phyloP scores from a whole-genome alignment of 2,329 filamentous ascomycete species.

The Colletotrichum somersetense region DNA sequence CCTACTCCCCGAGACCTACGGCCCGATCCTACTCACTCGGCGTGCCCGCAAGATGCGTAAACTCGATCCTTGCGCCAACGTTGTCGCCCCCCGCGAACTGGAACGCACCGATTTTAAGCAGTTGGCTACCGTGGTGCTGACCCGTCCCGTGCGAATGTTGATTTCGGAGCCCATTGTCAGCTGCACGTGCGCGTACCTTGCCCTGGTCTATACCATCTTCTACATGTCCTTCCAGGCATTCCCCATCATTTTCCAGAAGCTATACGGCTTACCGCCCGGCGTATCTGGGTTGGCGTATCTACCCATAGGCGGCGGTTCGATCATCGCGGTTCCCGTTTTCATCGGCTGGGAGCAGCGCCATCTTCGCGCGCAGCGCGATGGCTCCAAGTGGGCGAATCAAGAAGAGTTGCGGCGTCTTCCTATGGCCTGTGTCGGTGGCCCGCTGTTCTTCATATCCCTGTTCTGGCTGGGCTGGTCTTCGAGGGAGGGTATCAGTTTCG shows the following conservation, averaged over 20 bases:
- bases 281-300: constrained; percentile 77
- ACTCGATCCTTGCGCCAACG: constrained; percentile 62
- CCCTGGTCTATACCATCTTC: constrained; percentile 75
- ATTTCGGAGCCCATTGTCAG: constrained; percentile 79
- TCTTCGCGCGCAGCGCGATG: constrained; percentile 28
- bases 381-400: constrained; percentile 68
- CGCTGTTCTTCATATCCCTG: constrained; percentile 68
- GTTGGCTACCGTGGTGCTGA: constrained; percentile 77
- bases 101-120: constrained; percentile 69
- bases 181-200: constrained; percentile 77
- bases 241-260: constrained; percentile 73
- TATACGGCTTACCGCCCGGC: constrained; percentile 74
- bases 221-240: constrained; percentile 84
- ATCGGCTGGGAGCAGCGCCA: constrained; percentile 64
- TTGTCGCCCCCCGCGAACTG: constrained; percentile 73
- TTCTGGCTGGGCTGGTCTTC: constrained; percentile 75
- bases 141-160: constrained; percentile 79
- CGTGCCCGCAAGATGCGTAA: constrained; percentile 70
- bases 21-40: constrained; percentile 67
- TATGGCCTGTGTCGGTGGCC: constrained; percentile 77
- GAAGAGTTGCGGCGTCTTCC: constrained; percentile 79
- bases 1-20: constrained; percentile 75
- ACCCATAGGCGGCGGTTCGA: constrained; percentile 73
- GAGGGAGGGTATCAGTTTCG: constrained; percentile 60
- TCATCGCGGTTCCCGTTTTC: constrained; percentile 71